Conservation (phyloP, 2,329 filamentous ascomycete species). For the Aspergillus luchuensis region DNA sequence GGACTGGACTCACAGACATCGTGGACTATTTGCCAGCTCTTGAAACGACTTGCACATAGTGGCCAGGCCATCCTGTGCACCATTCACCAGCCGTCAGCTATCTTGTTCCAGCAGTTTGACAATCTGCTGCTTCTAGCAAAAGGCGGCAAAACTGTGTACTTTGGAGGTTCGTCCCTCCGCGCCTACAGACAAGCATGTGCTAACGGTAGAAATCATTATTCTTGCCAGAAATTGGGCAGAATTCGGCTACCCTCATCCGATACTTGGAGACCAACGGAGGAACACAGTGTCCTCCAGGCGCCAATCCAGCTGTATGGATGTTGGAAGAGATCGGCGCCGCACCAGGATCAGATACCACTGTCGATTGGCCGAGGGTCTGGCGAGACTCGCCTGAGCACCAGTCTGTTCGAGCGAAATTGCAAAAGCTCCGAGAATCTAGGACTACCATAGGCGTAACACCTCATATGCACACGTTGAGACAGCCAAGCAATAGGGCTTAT, state of each 20-base stretch:
- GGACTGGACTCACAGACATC: constrained; percentile 88
- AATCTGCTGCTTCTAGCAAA: constrained; percentile 61
- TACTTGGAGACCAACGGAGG: constrained; percentile 65
- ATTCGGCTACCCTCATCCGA: constrained; percentile 55
- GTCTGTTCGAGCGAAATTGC: constrained; percentile 49
- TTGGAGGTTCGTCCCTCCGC: constrained; percentile 44
- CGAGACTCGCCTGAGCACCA: constrained; percentile 56
- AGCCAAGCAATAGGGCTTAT: constrained; percentile 66
- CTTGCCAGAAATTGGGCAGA: constrained; percentile 54
- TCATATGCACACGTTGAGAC: constrained; percentile 24
- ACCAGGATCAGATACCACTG: constrained; percentile 58
- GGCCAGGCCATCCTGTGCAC: constrained; percentile 90
- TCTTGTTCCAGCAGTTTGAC: constrained; percentile 82
- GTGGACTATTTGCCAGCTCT: constrained; percentile 80
- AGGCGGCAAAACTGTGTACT: constrained; percentile 66
- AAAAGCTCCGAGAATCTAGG: constrained; percentile 54
- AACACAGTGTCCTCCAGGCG: constrained; percentile 57
- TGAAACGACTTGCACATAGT: constrained; percentile 81
- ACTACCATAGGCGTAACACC: constrained; percentile 17
- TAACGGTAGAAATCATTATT: too few species aligned
- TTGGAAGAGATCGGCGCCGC: constrained; percentile 57
- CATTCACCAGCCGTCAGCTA: constrained; percentile 88
- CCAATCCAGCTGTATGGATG: constrained; percentile 74
- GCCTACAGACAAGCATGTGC: too few species aligned
- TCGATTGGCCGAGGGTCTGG: constrained; percentile 58